Base-by-base conservation (phyloP, 331 rosid genomes). In the Telfairia occidentalis region DNA sequence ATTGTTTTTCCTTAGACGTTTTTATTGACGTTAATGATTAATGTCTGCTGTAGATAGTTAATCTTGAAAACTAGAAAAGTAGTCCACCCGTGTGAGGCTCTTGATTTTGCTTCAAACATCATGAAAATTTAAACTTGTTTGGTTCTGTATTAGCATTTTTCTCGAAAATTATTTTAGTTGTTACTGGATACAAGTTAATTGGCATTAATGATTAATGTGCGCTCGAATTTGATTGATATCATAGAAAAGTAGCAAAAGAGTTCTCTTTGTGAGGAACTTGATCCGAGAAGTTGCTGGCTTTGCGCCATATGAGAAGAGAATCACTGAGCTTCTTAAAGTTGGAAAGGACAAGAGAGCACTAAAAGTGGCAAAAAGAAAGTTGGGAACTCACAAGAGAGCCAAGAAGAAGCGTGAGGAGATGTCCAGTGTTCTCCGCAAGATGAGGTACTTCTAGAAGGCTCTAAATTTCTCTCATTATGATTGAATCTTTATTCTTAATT, bases 391-490 rank as follows among this genome's bases (percentile, higher is more conserved):
- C 84, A 85, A 85, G 84, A 79, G 88, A 58, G 88, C 88, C 4
- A 85, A 85, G 84, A 85, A 80, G 86, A 85, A 85, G 86, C 71
- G 88, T 32, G 88, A 85, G 78, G 88, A 85, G 71, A 85, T 85
- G 88, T 82, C 88, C 9, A 85, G 76, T 10, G 86, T 82, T 30
- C 88, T 85, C 50, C 86, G 88, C 72, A 85, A 85, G 82, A 85
- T 85, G 88, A 85, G 88, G 88, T 82, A 53, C 9, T 4, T 30
- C 6, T 5, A 50, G n/a, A 21, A 0, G 40, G 7, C 35, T 1
- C 29, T 1, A 30, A 29, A 30, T 38, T 24, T 34, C 2, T 11
- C 7, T 23, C 4, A 13, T 23, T n/a, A 2, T 3, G 5, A 1
- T 40, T 55, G 5, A 32, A 49, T 46, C 3, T 28, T 15, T 32